phyloP scores from a whole-genome alignment of 176 grass and related monocot species.

The Oryza glumipatula region DNA sequence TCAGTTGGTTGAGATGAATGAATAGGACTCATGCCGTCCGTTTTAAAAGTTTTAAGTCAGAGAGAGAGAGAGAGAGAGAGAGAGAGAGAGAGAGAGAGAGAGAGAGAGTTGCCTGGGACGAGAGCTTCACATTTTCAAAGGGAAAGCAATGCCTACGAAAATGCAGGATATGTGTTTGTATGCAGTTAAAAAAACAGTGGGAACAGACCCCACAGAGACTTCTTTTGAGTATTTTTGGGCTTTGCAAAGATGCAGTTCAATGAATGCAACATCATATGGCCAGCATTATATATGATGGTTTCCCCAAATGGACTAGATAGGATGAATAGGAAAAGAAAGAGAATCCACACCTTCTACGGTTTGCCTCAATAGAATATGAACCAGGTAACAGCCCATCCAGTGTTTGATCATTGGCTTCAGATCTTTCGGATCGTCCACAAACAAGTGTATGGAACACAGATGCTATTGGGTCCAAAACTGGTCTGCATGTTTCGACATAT shows the following conservation, averaged over 20 bases:
- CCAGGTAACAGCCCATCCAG: slow-evolving; percentile 70
- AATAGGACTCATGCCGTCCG: too few species aligned
- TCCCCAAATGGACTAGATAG: not conserved
- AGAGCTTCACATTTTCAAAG: not conserved
- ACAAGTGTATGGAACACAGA: slow-evolving; percentile 67
- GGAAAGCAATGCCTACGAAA: not conserved
- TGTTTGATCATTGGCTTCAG: slow-evolving; percentile 49
- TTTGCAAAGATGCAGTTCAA: not conserved
- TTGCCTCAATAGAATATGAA: slow-evolving; percentile 64
- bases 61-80: not conserved
- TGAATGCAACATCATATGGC: not conserved
- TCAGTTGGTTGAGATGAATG: not conserved
- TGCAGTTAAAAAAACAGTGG: not conserved
- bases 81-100: not conserved
- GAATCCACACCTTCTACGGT: slow-evolving; percentile 59
- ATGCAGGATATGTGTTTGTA: not conserved
- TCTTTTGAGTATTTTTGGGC: not conserved
- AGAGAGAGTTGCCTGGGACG: too few species aligned
- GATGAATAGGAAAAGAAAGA: slow-evolving; percentile 1
- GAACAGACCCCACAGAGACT: not conserved
- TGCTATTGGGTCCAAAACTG: slow-evolving; percentile 71
- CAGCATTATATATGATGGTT: not conserved
- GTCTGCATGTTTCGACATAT: slow-evolving; percentile 49
- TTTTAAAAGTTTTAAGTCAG: not conserved
- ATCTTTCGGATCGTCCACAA: slow-evolving; percentile 62